Evolutionary conservation across 2,329 filamentous ascomycete genomes (phyloP).

Genomic region (Exserohilum rostratum): DNA sequence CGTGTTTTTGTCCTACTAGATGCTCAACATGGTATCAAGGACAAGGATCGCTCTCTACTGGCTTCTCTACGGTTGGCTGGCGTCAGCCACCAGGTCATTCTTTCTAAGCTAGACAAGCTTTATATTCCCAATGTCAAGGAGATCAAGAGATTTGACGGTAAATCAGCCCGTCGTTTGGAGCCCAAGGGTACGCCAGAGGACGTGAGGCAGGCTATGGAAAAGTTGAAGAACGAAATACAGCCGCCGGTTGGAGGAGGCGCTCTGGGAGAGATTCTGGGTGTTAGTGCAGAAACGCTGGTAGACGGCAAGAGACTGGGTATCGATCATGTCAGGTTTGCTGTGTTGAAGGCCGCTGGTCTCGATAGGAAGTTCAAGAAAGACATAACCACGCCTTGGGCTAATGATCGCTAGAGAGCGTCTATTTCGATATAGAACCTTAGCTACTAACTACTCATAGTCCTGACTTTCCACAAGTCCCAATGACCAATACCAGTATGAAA

Average conservation of each 20-base stretch:
- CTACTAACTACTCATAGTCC: not conserved
- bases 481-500: not conserved
- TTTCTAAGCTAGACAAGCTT: slow-evolving; percentile 67
- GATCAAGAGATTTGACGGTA: slow-evolving; percentile 22
- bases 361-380: slow-evolving; percentile 13
- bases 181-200: slow-evolving; percentile 49
- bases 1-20: slow-evolving; percentile 70
- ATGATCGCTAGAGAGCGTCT: not conserved
- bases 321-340: slow-evolving; percentile 67
- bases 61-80: slow-evolving; percentile 61
- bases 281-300: slow-evolving; percentile 59
- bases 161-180: slow-evolving; percentile 17
- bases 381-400: not conserved
- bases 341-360: slow-evolving; percentile 61
- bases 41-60: slow-evolving; percentile 64
- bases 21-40: slow-evolving; percentile 66
- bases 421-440: not conserved
- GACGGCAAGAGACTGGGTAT: slow-evolving; percentile 62
- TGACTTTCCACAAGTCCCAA: not conserved
- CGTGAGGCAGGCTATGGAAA: slow-evolving; percentile 50
- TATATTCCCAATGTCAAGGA: slow-evolving; percentile 33
- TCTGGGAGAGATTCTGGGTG: slow-evolving; percentile 66
- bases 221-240: slow-evolving; percentile 46
- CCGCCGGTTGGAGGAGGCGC: slow-evolving; percentile 44
- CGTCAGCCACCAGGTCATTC: slow-evolving; percentile 68